Base-by-base conservation (phyloP, 2,329 filamentous ascomycete species). In the Fusarium sambucinum region DNA sequence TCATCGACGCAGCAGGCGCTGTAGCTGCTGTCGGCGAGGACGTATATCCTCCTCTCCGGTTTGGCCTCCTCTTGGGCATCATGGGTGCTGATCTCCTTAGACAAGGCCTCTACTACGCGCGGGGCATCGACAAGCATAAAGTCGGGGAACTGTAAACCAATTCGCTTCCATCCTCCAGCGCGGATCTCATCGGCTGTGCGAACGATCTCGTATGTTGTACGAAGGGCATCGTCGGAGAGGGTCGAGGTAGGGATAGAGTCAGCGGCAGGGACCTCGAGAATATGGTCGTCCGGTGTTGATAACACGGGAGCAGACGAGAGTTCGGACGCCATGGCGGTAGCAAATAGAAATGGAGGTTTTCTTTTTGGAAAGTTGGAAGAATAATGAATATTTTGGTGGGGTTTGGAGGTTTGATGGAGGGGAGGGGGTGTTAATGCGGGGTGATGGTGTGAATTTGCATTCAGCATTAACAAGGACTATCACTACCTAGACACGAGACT, bases 1-100 rank as follows among this genome's bases (percentile, higher is more conserved):
- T 99, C 96, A 75, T 99, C 96, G 19, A 98, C 94, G 75, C 96
- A 99, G 80, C 96, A 99, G 1, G 95, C 91, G 62, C 96, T 96
- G 79, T 98, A 99, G 3, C 95, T 97, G 4, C 96, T 98, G 78
- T 99, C 96, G 32, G 91, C 96, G 19, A 99, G 83, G 63, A 99
- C 94, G 73, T 92, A 97, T 53, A 98, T 84, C 65, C 84, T 76
- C 56, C 56, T 70, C 41, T 71, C 63, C 5, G 23, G 11, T 33
- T 50, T 57, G 12, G 19, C 33, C 16, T 67, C 50, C 29, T 56
- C 60, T 13, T 55, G 59, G 1, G 56, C 63, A 33, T 71, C 68
- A 1, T 55, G 52, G 5, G 54, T 25, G 3, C 25, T 46, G 7
- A 80, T 68, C 51, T 79, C 76, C 10, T 64, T 63, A 0, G 63